Percentiles rank a stretch among this genome's conserved stretches.
phyloP scores from a whole-genome alignment of 768 basidiomycete species.

The Infundibulicybe gibba region DNA sequence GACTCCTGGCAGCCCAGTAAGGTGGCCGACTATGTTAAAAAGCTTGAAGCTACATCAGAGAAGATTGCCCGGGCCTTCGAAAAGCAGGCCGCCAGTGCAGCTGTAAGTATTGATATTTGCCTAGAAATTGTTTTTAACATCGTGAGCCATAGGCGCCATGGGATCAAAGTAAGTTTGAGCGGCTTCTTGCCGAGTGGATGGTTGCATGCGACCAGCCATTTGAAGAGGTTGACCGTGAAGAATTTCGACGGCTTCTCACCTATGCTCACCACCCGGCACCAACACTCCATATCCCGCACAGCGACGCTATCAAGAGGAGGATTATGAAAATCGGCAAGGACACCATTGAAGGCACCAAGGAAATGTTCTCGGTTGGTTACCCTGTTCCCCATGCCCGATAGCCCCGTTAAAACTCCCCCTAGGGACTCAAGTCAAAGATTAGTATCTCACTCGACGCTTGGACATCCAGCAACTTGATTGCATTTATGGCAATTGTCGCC shows the following conservation, averaged over 20 bases:
- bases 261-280: conserved; percentile 7
- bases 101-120: not conserved
- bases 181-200: conserved; percentile 2
- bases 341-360: conserved; percentile 4
- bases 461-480: conserved; percentile 18
- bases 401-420: not conserved
- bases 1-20: conserved; percentile 1
- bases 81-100: conserved; percentile 6
- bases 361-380: conserved; percentile 11
- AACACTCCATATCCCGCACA: conserved; percentile 4
- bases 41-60: conserved; percentile 10
- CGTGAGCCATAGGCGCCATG: conserved; percentile 4
- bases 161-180: not conserved
- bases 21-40: conserved; percentile 2
- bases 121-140: not conserved
- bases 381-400: too few relatives aligned
- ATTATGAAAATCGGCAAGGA: conserved; percentile 14
- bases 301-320: conserved; percentile 3
- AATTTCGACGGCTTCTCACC: conserved; percentile 11
- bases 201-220: conserved; percentile 16
- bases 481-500: conserved; percentile 18
- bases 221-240: conserved; percentile 8
- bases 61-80: conserved; percentile 15
- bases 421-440: conserved; percentile 6
- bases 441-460: conserved; percentile 21